phyloP scores from a whole-genome alignment of 2,329 filamentous ascomycete genomes.

The Bipolaris zeicola region DNA sequence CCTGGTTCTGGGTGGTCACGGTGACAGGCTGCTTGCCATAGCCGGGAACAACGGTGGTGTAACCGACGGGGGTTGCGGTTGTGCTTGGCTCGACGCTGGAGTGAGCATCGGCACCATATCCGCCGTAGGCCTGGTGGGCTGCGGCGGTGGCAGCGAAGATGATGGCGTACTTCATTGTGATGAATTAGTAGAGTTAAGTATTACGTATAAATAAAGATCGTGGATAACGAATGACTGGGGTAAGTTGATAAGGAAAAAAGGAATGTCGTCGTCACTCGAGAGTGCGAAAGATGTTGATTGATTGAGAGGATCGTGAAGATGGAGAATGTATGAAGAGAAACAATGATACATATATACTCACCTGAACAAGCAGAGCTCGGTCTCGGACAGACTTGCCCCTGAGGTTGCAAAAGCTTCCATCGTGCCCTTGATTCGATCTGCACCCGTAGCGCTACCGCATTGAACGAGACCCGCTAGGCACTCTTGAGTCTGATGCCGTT shows the following conservation, averaged over 20 bases:
- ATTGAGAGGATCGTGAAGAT: neutral
- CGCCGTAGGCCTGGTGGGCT: conserved; percentile 28
- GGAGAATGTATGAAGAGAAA: neutral
- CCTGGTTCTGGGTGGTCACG: conserved; percentile 41
- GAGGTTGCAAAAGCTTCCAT: conserved; percentile 10
- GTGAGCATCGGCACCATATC: conserved; percentile 13
- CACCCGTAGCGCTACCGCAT: conserved; percentile 5
- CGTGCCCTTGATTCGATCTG: neutral
- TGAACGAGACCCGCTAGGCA: conserved; percentile 2
- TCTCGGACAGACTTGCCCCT: conserved; percentile 14
- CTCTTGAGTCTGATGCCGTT: neutral
- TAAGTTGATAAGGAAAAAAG: conserved; percentile 20
- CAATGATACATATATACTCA: conserved; percentile 19
- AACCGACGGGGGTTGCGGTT: conserved; percentile 23
- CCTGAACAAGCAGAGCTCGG: neutral
- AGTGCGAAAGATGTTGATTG: conserved; percentile 22
- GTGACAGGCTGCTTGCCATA: conserved; percentile 35
- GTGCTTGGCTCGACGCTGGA: conserved; percentile 22
- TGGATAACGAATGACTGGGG: conserved; percentile 36
- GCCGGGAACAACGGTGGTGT: conserved; percentile 38
- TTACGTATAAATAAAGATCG: conserved; percentile 12
- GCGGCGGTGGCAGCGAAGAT: conserved; percentile 36
- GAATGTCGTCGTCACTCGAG: conserved; percentile 23
- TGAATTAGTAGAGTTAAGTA: conserved; percentile 3
- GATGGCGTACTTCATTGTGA: conserved; percentile 32